Base-by-base conservation (phyloP, 805 yeast species). In the Pichia phayaonensis region DNA sequence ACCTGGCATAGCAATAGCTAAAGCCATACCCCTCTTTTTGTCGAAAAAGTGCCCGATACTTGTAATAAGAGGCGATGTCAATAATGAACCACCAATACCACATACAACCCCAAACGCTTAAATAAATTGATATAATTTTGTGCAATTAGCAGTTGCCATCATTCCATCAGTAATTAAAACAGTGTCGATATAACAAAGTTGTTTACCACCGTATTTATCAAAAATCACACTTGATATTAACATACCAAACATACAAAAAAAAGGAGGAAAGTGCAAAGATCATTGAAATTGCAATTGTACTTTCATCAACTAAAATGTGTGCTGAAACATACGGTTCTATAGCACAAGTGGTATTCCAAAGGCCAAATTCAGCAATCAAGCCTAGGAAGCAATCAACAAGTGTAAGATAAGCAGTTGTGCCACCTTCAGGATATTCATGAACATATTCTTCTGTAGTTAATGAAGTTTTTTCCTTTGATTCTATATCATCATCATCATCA, bases 331-430 rank as follows among this genome's bases (percentile, higher is more conserved):
- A 83, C 0, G 86, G 77, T 63, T 84, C 86, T 40, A 84, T 71
- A 1, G 82, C 84, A 49, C 90, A 89, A 13, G 77, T 72, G 0
- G 86, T 66, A 60, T 84, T 85, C 65, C 82, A 71, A 27, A 85
- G 56, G 1, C 95, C 95, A 60, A 84, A 78, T 4, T 78, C 72
- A 42, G 77, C 75, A 8, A 78, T 61, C 53, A 80, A 66, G 3
- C 87, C 86, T 34, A 79, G 63, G 58, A 80, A 78, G 0, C 83
- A 73, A 2, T 84, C 85, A n/a, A 77, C 52, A 0, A 73, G 69
- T 5, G 75, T 75, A 3, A 58, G 34, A 44, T 60, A 61, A 10
- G 69, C 87, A 48, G 63, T 60, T 44, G 63, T 52, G 0, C 89
- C 89, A 22, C 88, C 88, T 54, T 84, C 86, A 0, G 85, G 86